Percentiles rank a stretch among this genome's conserved stretches.
phyloP scores from a whole-genome alignment of 768 basidiomycete genomes.

The Daedaleopsis nitida region DNA sequence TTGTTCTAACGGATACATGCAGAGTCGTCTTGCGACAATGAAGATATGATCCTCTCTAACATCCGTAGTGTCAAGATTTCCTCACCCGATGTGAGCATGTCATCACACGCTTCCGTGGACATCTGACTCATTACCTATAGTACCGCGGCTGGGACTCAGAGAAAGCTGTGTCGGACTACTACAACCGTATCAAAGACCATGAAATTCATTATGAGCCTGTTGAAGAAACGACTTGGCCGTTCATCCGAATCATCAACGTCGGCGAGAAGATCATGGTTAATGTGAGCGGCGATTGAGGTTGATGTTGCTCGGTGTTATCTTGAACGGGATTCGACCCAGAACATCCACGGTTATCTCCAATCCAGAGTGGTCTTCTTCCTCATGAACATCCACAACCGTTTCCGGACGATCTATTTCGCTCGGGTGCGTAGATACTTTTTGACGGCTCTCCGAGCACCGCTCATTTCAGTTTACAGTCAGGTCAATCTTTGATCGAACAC shows the following conservation, averaged over 20 bases:
- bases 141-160: constrained; percentile 94
- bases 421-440: constrained; percentile 56
- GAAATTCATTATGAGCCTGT: constrained; percentile 90
- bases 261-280: constrained; percentile 97
- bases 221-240: constrained; percentile 89
- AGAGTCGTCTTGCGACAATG: constrained; percentile 93
- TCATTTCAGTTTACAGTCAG: constrained; percentile 58
- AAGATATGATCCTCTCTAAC: constrained; percentile 91
- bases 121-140: constrained; percentile 40
- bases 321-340: constrained; percentile 39
- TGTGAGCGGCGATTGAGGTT: constrained; percentile 42
- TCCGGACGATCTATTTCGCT: constrained; percentile 95
- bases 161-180: constrained; percentile 90
- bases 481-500: constrained; percentile 98
- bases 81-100: constrained; percentile 83
- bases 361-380: constrained; percentile 97
- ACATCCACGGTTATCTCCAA: constrained; percentile 88
- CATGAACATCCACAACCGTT: constrained; percentile 98
- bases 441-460: constrained; percentile 2
- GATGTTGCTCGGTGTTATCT: not conserved
- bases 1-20: constrained; percentile 11
- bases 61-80: constrained; percentile 98
- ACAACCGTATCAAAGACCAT: constrained; percentile 82
- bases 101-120: not conserved
- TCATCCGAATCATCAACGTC: constrained; percentile 93